Evolutionary conservation across 306 rosid genomes (phyloP), one percentile per base, ranked within the genome.

Genomic region (Begonia masoniana): DNA sequence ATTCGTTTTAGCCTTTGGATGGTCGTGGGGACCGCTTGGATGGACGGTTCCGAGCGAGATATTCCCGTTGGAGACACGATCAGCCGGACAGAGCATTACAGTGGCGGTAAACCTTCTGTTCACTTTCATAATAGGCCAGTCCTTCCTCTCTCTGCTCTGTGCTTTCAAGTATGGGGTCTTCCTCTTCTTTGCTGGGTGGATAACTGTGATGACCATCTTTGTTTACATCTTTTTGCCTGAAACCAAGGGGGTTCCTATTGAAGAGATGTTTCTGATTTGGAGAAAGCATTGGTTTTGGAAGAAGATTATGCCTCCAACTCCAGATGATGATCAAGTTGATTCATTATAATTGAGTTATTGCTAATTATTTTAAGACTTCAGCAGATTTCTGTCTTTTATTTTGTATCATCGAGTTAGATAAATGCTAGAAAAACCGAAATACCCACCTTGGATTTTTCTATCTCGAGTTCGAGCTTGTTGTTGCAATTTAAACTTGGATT

Each of bases 1-100:
- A 13, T 89, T 89, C 52, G 97, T 89, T 58, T 0, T 89, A 57
- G 95, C 94, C 10, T 82, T 82, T 39, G 89, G 89, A 51, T 82
- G 76, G 76, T 82, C 89, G 50, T 82, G 89, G 89, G 89, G 85
- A 23, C 89, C 89, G 1, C 82, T 82, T 8, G 89, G 89, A 4
- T 78, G 89, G 89, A 82, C 89, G 4, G 74, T 82, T 14, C 89
- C 89, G 10, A 82, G 89, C 46, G 89, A 82, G 70, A 75, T 82
- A 41, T 82, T 82, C 54, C 85, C 82, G 1, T 56, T 82, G 41
- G 85, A 82, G 57, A 78, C 63, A 15, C 58, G 89, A 53, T 82
- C 89, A 12, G 89, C 89, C 2, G 89, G 89, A 26, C 89, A 82
- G 35, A 75, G 89, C 66, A 68, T 82, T 9, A 82, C 89, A 13